Evolutionary conservation across 1,284 basidiomycete genomes (phyloP).

Genomic region (Trametes sp.): DNA sequence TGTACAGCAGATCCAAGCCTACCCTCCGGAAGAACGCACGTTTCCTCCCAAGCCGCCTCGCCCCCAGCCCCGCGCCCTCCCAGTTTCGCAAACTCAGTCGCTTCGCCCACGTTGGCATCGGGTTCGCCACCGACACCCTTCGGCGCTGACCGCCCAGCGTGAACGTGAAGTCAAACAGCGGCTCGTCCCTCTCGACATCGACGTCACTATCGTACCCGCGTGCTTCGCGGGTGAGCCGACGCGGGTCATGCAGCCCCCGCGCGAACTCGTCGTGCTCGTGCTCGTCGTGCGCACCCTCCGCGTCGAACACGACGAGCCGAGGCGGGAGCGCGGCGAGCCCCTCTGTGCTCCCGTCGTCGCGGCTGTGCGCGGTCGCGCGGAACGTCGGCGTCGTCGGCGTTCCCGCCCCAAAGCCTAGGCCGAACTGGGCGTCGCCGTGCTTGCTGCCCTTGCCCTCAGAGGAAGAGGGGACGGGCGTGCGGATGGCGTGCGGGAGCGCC

Average conservation of each 20-base stretch:
- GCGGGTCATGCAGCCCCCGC: conserved; percentile 25
- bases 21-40: conserved; percentile 20
- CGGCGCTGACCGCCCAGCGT: conserved; percentile 22
- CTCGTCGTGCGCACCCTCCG: conserved; percentile 21
- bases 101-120: conserved; percentile 8
- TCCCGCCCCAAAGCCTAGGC: too few species aligned
- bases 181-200: conserved; percentile 5
- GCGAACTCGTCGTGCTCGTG: conserved; percentile 29
- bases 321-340: neutral
- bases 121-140: conserved; percentile 20
- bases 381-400: conserved; percentile 23
- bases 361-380: conserved; percentile 27
- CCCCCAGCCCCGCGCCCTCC: neutral
- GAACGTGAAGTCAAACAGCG: conserved; percentile 24
- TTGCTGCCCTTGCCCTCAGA: too few species aligned
- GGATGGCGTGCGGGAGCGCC: conserved; percentile 20
- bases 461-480: conserved; percentile 20
- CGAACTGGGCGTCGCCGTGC: conserved; percentile 4
- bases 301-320: neutral
- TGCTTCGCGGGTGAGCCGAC: conserved; percentile 23
- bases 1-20: conserved; percentile 24
- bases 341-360: neutral
- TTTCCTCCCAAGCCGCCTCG: conserved; percentile 2
- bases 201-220: conserved; percentile 13
- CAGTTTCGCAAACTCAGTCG: conserved; percentile 1